Conservation (phyloP, 1,284 basidiomycete genomes). For the Boletus sp. region DNA sequence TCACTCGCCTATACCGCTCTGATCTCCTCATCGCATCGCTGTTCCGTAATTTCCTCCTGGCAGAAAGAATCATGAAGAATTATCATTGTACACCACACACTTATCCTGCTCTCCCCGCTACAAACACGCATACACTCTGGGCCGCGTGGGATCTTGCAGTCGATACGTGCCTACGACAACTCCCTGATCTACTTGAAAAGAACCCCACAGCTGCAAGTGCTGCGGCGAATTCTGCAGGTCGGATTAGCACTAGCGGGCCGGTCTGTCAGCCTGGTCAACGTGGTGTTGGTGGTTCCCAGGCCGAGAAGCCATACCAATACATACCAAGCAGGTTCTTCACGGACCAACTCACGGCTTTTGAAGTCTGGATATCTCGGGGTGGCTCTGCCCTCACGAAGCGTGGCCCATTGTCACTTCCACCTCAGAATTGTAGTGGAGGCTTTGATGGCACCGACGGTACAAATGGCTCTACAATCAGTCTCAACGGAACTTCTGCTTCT, state of each 20-base stretch:
- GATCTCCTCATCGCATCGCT: constrained; percentile 95
- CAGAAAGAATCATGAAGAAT: constrained; percentile 97
- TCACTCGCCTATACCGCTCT: constrained; percentile 92
- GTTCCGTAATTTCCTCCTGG: constrained; percentile 95
- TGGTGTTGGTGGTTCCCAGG: constrained; percentile 31
- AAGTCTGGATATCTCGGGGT: constrained; percentile 95
- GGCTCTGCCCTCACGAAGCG: constrained; percentile 75
- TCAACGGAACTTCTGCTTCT: constrained; percentile 13
- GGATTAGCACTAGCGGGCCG: constrained; percentile 33
- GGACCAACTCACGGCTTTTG: constrained; percentile 95
- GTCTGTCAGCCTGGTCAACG: constrained; percentile 36
- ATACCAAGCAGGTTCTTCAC: constrained; percentile 92
- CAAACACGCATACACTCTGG: constrained; percentile 96
- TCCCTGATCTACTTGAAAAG: constrained; percentile 81
- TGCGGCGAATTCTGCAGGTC: constrained; percentile 25
- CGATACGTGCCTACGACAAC: constrained; percentile 90
- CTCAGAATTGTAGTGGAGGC: constrained; percentile 36
- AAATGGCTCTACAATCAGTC: constrained; percentile 6
- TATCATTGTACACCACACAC: constrained; percentile 98
- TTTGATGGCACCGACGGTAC: constrained; percentile 26
- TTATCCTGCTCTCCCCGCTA: constrained; percentile 86
- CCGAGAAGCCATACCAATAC: constrained; percentile 61
- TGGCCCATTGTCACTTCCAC: constrained; percentile 69
- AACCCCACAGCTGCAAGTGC: constrained; percentile 42
- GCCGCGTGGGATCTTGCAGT: constrained; percentile 97